Base-by-base conservation (phyloP, 192 early-diverging fungal species). In the Entomortierella beljakovae region DNA sequence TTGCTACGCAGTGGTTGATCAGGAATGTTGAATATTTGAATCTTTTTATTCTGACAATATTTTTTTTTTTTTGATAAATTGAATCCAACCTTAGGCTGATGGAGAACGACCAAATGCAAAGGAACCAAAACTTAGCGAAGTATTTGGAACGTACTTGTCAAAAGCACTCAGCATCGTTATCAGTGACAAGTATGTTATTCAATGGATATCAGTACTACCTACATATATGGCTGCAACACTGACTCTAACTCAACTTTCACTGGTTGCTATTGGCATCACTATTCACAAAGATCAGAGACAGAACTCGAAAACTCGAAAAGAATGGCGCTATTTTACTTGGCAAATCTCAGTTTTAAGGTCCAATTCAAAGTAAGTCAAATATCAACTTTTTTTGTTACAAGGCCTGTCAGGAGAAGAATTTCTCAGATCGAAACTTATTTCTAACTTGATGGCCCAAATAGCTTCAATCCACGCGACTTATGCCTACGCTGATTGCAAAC, bases 331-430 rank as follows among this genome's bases (percentile, higher is more conserved):
- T 74, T 79, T 29, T 76, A 82, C 38, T 33, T 85, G 15, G 81
- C 84, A 9, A 87, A 87, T 32, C 81, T 84, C 8, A 73, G 82
- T 1, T 83, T 87, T 42, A 81, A 76, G 5, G 63, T 81, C 0
- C 85, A 87, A 46, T 87, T 87, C 22, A 86, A 83, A 69, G 85
- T 77, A 73, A 62, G 64, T 54, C n/a, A 43, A 43, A 43, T 11
- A 11, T 43, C 8, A 8, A 43, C 42, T 8, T 18, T 13, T 43
- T 43, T 13, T 43, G 18, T 13, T 13, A 43, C 9, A 43, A 43
- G 9, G 42, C 42, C 42, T 13, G 18, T 43, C 18, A 18, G 42
- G 42, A 43, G 18, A 13, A 43, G 18, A 43, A 20, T 28, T 70
- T 22, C 58, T 40, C 6, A 71, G 15, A 26, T 48, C 20, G 3